Evolutionary conservation across 169 alveolate species (phyloP).

Genomic region (Plasmodium gallinaceum): DNA sequence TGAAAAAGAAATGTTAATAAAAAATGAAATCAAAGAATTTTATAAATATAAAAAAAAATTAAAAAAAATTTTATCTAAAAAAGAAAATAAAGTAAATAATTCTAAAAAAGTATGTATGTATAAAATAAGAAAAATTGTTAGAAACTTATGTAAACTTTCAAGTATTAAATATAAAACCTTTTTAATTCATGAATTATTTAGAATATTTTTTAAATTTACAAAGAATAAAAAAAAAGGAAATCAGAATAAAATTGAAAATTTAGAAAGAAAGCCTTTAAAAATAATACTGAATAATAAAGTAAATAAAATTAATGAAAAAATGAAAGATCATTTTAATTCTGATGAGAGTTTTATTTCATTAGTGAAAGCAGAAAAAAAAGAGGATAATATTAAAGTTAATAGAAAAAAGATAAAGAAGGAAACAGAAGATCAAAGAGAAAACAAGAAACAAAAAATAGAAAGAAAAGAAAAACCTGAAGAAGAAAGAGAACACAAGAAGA

Average conservation of each 20-base stretch:
- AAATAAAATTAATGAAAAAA: not conserved
- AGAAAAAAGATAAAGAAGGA: constrained; percentile 17
- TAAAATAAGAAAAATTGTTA: constrained; percentile 24
- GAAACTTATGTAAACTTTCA: constrained; percentile 4
- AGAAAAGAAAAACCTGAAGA: too few relatives aligned
- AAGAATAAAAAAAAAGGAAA: not conserved
- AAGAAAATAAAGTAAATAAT: not conserved
- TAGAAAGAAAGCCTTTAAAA: constrained; percentile 9
- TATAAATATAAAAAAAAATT: not conserved
- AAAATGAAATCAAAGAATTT: not conserved
- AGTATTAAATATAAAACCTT: constrained; percentile 21
- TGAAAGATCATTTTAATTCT: constrained; percentile 12
- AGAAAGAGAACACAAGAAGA: not conserved
- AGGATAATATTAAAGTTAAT: not conserved
- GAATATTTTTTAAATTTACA: constrained; percentile 12
- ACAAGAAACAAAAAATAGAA: too few relatives aligned
- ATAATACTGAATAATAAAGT: constrained; percentile 14
- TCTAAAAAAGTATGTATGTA: not conserved
- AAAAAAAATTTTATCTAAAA: not conserved
- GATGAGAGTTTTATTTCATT: constrained; percentile 7
- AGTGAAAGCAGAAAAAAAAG: not conserved
- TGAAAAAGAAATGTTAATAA: not conserved
- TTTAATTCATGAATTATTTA: constrained; percentile 20
- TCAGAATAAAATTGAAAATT: not conserved
- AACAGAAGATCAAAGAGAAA: not conserved